A percentile compares a stretch with the other conserved stretches of the same genome.
Evolutionary conservation across 2,329 filamentous ascomycete species (phyloP).

Genomic region (Alternaria hordeiaustralica): DNA sequence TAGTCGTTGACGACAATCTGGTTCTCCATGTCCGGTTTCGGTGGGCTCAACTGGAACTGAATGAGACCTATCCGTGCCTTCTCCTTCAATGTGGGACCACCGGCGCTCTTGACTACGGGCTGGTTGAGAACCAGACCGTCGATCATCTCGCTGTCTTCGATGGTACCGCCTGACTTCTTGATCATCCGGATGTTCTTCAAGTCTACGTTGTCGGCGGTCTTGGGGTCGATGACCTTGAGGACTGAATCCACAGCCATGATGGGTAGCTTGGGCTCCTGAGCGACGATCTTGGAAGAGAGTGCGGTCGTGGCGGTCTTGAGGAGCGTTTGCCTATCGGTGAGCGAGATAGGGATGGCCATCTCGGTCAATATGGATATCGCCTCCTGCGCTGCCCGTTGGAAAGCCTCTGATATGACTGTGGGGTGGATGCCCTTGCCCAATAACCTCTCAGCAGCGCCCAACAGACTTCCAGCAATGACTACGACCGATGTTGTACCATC

Average conservation of each 20-base stretch:
- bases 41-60: conserved; percentile 97
- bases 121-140: conserved; percentile 94
- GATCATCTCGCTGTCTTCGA: conserved; percentile 97
- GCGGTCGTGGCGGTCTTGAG: conserved; percentile 97
- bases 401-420: conserved; percentile 95
- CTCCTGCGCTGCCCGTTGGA: conserved; percentile 90
- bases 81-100: conserved; percentile 90
- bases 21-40: conserved; percentile 99
- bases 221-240: conserved; percentile 92
- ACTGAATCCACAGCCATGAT: conserved; percentile 98
- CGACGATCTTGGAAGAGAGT: conserved; percentile 97
- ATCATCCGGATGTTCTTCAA: conserved; percentile 95
- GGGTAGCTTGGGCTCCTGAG: conserved; percentile 95
- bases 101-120: conserved; percentile 89
- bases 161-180: conserved; percentile 97
- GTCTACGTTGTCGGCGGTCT: conserved; percentile 95
- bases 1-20: conserved; percentile 99
- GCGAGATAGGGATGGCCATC: conserved; percentile 92
- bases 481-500: conserved; percentile 98
- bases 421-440: conserved; percentile 92
- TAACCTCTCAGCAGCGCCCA: conserved; percentile 91
- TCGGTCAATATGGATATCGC: conserved; percentile 89
- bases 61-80: conserved; percentile 97
- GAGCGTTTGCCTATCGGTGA: conserved; percentile 86
- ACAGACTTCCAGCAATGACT: conserved; percentile 92